These are phyloP conservation scores for Angomonas deanei DNA, from an alignment of 208 protist species.

Conservation along the genomic window DNA sequence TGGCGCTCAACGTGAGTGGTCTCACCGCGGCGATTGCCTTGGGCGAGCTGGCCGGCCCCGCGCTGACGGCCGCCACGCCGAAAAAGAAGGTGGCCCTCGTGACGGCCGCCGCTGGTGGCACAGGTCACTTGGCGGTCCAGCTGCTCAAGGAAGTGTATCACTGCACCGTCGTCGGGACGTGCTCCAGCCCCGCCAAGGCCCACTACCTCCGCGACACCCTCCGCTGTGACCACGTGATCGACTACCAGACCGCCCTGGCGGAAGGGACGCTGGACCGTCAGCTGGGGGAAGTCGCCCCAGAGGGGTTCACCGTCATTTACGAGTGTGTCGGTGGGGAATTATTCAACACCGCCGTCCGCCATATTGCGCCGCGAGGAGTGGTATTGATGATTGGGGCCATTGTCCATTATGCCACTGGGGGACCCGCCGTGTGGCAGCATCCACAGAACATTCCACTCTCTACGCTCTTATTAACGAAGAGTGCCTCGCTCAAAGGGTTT, in stretches of 20 bases:
- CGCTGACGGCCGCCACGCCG: background rate
- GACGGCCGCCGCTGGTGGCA: constrained; percentile 82
- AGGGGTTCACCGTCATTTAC: constrained; percentile 81
- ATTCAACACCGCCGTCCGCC: constrained; percentile 61
- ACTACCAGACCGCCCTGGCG: constrained; percentile 62
- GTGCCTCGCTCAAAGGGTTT: constrained; percentile 36
- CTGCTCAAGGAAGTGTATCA: constrained; percentile 79
- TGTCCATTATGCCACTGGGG: constrained; percentile 47
- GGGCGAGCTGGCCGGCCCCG: constrained; percentile 29
- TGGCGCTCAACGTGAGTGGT: constrained; percentile 46
- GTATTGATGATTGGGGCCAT: constrained; percentile 78
- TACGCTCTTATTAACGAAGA: background rate
- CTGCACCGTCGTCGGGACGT: constrained; percentile 85
- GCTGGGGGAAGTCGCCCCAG: constrained; percentile 45
- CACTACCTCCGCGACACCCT: constrained; percentile 62
- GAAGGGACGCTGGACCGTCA: constrained; percentile 19
- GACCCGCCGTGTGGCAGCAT: background rate
- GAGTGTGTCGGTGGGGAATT: constrained; percentile 80
- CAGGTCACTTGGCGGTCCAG: constrained; percentile 85
- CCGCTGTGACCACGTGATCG: constrained; percentile 78
- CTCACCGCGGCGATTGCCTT: constrained; percentile 71
- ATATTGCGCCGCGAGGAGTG: constrained; percentile 56
- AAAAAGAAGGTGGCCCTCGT: constrained; percentile 61
- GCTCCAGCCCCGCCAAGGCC: constrained; percentile 57
- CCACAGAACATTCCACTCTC: constrained; percentile 7